Evolutionary conservation across 306 rosid genomes (phyloP).

Genomic region (Ormosia semicastrata): DNA sequence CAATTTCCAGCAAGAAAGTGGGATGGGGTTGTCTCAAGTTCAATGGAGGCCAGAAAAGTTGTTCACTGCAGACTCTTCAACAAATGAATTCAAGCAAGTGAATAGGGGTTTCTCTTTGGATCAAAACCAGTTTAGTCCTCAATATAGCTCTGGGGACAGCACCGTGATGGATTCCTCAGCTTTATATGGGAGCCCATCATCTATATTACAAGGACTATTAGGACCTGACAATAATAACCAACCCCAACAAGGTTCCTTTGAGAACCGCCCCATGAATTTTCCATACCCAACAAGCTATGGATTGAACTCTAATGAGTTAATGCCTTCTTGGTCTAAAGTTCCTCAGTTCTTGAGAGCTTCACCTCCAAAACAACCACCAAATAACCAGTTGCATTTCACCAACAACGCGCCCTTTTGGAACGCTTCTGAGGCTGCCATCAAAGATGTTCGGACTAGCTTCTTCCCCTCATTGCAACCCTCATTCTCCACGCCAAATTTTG

Average conservation of each 20-base stretch:
- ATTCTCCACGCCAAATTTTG: constrained; percentile 49
- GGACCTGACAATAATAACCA: constrained; percentile 42
- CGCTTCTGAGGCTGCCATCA: constrained; percentile 66
- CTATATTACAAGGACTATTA: constrained; percentile 72
- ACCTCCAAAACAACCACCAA: constrained; percentile 64
- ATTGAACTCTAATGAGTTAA: constrained; percentile 49
- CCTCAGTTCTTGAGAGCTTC: constrained; percentile 76
- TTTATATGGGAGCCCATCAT: constrained; percentile 57
- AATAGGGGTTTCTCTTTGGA: constrained; percentile 72
- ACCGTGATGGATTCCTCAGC: constrained; percentile 53
- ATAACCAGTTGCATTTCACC: constrained; percentile 70
- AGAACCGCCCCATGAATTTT: constrained; percentile 35
- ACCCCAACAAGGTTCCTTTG: constrained; percentile 41
- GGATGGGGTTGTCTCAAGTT: constrained; percentile 49
- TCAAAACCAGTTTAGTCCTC: constrained; percentile 72
- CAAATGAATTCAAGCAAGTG: constrained; percentile 46
- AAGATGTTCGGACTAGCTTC: constrained; percentile 59
- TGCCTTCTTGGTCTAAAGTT: constrained; percentile 56
- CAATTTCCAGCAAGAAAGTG: constrained; percentile 64
- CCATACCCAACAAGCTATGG: constrained; percentile 52
- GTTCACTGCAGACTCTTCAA: constrained; percentile 48
- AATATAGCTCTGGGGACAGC: constrained; percentile 67
- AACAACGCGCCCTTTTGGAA: constrained; percentile 89
- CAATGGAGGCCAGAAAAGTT: constrained; percentile 71
- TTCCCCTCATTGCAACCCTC: constrained; percentile 72